phyloP scores from a whole-genome alignment of 768 basidiomycete species.

The Mycena belliarum region DNA sequence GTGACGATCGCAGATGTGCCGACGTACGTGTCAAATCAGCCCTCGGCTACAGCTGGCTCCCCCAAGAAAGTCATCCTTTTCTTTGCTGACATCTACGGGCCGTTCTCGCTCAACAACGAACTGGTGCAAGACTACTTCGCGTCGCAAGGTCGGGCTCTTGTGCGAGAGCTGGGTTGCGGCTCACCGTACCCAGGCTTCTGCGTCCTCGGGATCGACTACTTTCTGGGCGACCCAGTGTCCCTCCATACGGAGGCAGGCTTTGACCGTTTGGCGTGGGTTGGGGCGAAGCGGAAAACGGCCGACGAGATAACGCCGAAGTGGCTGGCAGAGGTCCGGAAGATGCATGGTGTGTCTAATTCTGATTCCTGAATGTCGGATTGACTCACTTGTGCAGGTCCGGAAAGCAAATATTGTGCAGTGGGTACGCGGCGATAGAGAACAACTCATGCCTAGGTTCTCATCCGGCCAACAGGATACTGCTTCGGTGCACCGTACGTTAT shows the following conservation, averaged over 20 bases:
- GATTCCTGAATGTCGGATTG: background rate
- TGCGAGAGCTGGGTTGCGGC: background rate
- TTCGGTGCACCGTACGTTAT: constrained; percentile 58
- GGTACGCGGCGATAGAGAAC: background rate
- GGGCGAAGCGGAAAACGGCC: constrained; percentile 36
- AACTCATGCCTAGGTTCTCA: background rate
- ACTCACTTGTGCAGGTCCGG: background rate
- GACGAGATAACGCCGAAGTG: constrained; percentile 46
- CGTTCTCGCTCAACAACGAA: constrained; percentile 58
- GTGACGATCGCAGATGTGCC: constrained; percentile 43
- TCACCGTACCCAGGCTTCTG: constrained; percentile 44
- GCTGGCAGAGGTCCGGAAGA: constrained; percentile 50
- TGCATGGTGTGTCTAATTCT: constrained; percentile 40
- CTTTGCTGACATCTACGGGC: constrained; percentile 61
- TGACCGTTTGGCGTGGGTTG: constrained; percentile 45
- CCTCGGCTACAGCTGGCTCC: constrained; percentile 11
- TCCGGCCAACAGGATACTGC: constrained; percentile 47
- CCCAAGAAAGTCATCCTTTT: constrained; percentile 46
- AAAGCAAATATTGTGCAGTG: constrained; percentile 13
- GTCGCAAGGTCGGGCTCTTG: constrained; percentile 43
- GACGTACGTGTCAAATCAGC: constrained; percentile 58
- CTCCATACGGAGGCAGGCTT: constrained; percentile 38
- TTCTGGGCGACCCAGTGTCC: constrained; percentile 58
- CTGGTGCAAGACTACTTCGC: constrained; percentile 68
- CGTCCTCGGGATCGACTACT: constrained; percentile 64